phyloP scores from a whole-genome alignment of 257 asterid species.

The Petunia secreta region DNA sequence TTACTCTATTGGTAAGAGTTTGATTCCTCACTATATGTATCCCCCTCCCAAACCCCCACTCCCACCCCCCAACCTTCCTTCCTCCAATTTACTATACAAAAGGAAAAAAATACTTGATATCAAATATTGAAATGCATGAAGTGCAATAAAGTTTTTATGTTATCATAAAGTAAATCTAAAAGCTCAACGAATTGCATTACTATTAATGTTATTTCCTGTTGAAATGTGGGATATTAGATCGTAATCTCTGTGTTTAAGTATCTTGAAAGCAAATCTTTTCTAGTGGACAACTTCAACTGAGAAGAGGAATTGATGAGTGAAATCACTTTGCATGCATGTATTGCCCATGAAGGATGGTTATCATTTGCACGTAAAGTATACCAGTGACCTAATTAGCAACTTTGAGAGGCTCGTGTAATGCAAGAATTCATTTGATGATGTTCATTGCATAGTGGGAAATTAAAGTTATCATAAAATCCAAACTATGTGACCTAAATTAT shows the following conservation, averaged over 20 bases:
- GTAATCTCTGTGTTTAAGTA: background rate
- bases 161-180: background rate
- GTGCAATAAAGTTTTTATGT: too few relatives aligned
- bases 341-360: conserved; percentile 19
- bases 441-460: conserved; percentile 21
- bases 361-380: conserved; percentile 26
- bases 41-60: too few relatives aligned
- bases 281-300: conserved; percentile 14
- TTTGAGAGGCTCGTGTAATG: conserved; percentile 21
- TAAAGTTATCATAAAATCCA: background rate
- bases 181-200: too few relatives aligned
- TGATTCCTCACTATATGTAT: too few relatives aligned
- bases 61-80: too few relatives aligned
- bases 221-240: background rate
- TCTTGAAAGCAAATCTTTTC: background rate
- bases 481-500: conserved; percentile 2
- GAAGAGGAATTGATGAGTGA: background rate
- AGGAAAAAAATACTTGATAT: too few relatives aligned
- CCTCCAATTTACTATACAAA: too few relatives aligned
- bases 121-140: too few relatives aligned
- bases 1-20: too few relatives aligned
- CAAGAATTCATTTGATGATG: conserved; percentile 7
- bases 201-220: background rate
- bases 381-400: conserved; percentile 17
- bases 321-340: conserved; percentile 15